phyloP scores from a whole-genome alignment of 2,329 filamentous ascomycete genomes.

The Fusarium devonianum region DNA sequence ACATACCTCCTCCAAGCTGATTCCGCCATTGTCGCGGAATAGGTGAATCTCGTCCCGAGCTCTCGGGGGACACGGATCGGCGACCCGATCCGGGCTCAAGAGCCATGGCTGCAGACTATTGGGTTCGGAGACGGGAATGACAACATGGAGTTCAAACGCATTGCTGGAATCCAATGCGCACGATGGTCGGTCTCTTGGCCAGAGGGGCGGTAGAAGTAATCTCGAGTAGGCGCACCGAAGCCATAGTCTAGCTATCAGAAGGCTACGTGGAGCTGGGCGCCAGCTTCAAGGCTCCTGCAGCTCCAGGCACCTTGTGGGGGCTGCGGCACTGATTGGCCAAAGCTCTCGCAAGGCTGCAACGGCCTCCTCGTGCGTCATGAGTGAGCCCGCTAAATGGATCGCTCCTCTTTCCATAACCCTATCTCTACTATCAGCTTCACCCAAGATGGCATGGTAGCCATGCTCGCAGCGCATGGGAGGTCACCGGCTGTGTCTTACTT shows the following conservation, averaged over 20 bases:
- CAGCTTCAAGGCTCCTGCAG: slow-evolving; percentile 15
- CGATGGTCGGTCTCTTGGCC: slow-evolving; percentile 8
- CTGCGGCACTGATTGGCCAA: slow-evolving; percentile 39
- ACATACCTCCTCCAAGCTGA: slow-evolving; percentile 77
- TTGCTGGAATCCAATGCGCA: slow-evolving; percentile 21
- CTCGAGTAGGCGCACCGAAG: slow-evolving; percentile 28
- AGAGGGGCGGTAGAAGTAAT: slow-evolving; percentile 19
- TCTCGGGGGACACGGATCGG: slow-evolving; percentile 76
- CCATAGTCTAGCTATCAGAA: slow-evolving; percentile 39
- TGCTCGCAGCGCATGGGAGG: slow-evolving; percentile 7
- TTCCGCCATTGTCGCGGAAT: slow-evolving; percentile 78
- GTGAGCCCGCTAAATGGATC: slow-evolving; percentile 1
- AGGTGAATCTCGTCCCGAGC: slow-evolving; percentile 82
- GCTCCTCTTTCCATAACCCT: slow-evolving; percentile 19
- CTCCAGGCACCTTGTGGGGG: no score
- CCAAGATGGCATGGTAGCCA: slow-evolving; percentile 46
- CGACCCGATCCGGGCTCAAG: slow-evolving; percentile 66
- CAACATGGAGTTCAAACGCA: slow-evolving; percentile 36
- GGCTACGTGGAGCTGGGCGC: slow-evolving; percentile 40
- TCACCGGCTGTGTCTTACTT: slow-evolving; percentile 15
- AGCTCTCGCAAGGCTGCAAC: slow-evolving; percentile 39
- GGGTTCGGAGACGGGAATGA: slow-evolving; percentile 21
- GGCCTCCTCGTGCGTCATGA: slow-evolving; percentile 37
- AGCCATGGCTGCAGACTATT: slow-evolving; percentile 59
- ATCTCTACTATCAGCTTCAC: slow-evolving; percentile 24